Percentiles rank a stretch among this genome's conserved stretches.
Conservation (phyloP, 164 flowering plant genomes). For the Brasenia schreberi region DNA sequence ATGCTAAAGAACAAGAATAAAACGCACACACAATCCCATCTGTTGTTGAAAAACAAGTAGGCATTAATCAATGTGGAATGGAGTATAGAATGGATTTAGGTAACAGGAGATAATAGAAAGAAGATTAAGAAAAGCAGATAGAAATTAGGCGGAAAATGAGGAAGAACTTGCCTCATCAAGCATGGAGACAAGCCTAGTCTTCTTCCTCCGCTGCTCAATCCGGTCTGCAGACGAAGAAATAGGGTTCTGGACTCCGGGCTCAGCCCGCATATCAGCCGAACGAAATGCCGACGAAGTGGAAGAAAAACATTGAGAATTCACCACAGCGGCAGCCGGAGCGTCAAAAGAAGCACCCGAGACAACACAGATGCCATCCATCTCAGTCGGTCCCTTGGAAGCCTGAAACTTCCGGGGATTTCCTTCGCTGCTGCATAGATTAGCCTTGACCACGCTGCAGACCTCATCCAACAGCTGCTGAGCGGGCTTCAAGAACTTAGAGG, state of each 20-base stretch:
- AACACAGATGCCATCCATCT: constrained; percentile 12
- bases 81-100: no score
- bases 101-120: no score
- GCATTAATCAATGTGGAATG: no score
- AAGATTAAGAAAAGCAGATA: no score
- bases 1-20: no score
- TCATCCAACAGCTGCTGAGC: constrained; percentile 74
- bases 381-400: constrained; percentile 6
- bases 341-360: constrained; percentile 21
- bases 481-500: constrained; percentile 73
- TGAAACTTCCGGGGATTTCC: background rate
- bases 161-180: constrained; percentile 52
- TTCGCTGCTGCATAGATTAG: background rate
- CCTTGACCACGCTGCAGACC: constrained; percentile 36
- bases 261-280: background rate
- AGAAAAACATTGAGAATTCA: background rate
- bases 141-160: background rate
- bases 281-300: background rate
- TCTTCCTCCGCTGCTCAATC: constrained; percentile 26
- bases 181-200: constrained; percentile 53
- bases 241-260: background rate
- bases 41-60: no score
- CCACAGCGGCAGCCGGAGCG: background rate
- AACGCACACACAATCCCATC: no score
- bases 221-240: constrained; percentile 15